Conservation (phyloP, 768 basidiomycete genomes). For the Termitomyces sp. region DNA sequence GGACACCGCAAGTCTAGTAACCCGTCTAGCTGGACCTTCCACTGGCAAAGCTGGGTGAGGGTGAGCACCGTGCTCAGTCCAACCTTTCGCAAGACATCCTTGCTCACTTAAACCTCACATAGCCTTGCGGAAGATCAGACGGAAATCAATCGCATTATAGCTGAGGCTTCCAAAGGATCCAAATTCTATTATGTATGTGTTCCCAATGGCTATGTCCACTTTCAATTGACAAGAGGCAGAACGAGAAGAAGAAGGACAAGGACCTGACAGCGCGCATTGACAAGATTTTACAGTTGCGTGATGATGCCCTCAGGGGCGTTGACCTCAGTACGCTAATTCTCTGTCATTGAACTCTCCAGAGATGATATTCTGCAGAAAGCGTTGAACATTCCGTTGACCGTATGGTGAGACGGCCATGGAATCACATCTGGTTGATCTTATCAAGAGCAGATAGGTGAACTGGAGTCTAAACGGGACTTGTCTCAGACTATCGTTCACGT, state of each 20-base stretch:
- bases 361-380: slow-evolving; percentile 34
- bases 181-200: slow-evolving; percentile 79
- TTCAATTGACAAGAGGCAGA: slow-evolving; percentile 38
- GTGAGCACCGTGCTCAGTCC: neutral
- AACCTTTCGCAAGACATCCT: neutral
- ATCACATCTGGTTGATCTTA: neutral
- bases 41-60: slow-evolving; percentile 83
- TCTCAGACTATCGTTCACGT: slow-evolving; percentile 87
- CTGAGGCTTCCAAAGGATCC: slow-evolving; percentile 89
- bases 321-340: slow-evolving; percentile 49
- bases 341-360: slow-evolving; percentile 2
- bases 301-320: slow-evolving; percentile 53
- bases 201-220: neutral
- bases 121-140: slow-evolving; percentile 76
- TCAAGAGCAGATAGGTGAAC: slow-evolving; percentile 52
- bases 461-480: slow-evolving; percentile 78
- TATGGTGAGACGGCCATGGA: slow-evolving; percentile 45
- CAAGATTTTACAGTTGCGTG: slow-evolving; percentile 62
- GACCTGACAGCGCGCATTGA: slow-evolving; percentile 77
- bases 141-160: slow-evolving; percentile 86
- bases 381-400: slow-evolving; percentile 69
- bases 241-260: slow-evolving; percentile 88
- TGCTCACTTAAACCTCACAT: neutral
- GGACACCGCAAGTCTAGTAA: slow-evolving; percentile 68
- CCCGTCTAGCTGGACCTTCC: slow-evolving; percentile 84